Conservation (phyloP, 202 grass and related monocot species). For the Dendrocalamus latiflorus region DNA sequence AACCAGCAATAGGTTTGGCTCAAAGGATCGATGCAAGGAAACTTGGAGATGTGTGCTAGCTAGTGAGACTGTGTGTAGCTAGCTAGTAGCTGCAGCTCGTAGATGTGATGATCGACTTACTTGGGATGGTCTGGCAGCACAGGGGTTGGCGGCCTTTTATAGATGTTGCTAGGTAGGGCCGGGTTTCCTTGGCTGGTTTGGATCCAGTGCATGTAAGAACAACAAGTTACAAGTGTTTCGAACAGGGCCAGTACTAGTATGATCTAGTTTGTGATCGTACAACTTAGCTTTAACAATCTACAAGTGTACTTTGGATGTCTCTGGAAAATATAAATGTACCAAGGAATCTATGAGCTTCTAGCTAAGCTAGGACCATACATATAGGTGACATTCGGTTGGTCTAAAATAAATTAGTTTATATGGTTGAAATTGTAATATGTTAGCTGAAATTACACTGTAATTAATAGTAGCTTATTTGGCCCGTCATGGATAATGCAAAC, state of each 20-base stretch:
- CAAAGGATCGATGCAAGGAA: background rate
- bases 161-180: slow-evolving; percentile 19
- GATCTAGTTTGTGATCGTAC: background rate
- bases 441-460: too few species aligned
- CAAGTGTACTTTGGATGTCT: background rate
- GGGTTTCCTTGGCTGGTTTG: slow-evolving; percentile 1
- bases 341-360: slow-evolving; percentile 11
- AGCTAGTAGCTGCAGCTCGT: background rate
- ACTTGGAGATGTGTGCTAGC: background rate
- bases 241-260: slow-evolving; percentile 3
- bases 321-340: background rate
- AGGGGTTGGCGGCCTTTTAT: slow-evolving; percentile 23
- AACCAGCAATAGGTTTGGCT: background rate
- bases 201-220: background rate
- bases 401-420: too few species aligned
- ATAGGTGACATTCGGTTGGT: fast-evolving
- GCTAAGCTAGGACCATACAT: background rate
- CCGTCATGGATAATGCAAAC: too few species aligned
- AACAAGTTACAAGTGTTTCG: background rate
- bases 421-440: too few species aligned
- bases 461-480: too few species aligned
- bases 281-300: background rate
- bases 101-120: background rate
- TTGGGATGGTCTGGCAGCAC: slow-evolving; percentile 17
- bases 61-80: background rate